Conservation (phyloP, 495 filamentous ascomycete genomes). For the Podospora conica region DNA sequence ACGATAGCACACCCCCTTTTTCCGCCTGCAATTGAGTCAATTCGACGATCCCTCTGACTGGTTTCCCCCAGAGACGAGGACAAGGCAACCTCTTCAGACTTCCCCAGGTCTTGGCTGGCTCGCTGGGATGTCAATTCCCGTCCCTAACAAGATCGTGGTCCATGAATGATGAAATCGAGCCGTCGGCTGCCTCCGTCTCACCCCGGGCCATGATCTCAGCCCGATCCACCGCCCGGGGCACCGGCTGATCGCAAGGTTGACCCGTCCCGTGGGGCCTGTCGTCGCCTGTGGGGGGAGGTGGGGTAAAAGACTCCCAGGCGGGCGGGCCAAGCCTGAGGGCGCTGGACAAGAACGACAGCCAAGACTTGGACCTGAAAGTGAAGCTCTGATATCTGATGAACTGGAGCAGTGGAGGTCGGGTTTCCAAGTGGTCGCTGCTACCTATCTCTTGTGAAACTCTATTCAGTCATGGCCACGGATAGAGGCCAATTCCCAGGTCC, state of each 20-base stretch:
- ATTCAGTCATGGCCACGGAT: neutral
- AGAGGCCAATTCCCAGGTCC: neutral
- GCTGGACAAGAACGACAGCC: neutral
- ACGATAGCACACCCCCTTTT: neutral
- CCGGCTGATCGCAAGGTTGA: neutral
- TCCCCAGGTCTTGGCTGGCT: neutral
- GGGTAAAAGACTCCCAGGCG: too few species aligned
- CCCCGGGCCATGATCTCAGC: neutral
- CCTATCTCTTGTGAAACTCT: neutral
- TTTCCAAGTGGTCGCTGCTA: neutral
- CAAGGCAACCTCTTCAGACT: neutral
- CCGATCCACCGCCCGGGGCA: too few species aligned
- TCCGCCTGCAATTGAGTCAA: constrained; percentile 10
- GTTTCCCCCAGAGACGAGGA: neutral
- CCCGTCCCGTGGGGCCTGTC: neutral
- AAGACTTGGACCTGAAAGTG: neutral
- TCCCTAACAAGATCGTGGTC: neutral
- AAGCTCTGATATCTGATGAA: neutral
- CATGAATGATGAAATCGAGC: too few species aligned
- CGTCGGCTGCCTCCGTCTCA: neutral
- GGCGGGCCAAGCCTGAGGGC: neutral
- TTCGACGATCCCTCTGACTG: neutral
- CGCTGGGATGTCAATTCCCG: neutral
- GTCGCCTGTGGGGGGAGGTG: neutral
- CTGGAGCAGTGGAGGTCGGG: neutral